Evolutionary conservation across 257 asterid species (phyloP).

Genomic region (Solanum dulcamara): DNA sequence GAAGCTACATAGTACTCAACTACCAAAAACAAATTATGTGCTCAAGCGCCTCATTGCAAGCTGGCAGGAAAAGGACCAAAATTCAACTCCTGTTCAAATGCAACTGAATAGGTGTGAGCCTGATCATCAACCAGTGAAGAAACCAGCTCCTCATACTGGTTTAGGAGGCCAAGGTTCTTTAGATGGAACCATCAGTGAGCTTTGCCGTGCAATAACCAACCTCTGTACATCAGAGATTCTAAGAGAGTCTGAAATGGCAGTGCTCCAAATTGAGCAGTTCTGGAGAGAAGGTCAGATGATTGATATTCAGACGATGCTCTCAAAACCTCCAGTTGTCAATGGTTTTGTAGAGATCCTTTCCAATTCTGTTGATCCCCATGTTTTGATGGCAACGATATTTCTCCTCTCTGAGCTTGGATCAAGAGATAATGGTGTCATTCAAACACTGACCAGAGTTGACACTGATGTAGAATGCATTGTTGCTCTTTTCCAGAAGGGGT

Average conservation of each 20-base stretch:
- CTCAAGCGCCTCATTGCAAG: slow-evolving; percentile 77
- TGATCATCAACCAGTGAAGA: slow-evolving; percentile 5
- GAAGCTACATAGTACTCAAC: slow-evolving; percentile 26
- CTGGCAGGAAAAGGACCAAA: slow-evolving; percentile 45
- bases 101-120: slow-evolving; percentile 7
- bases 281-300: slow-evolving; percentile 25
- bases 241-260: slow-evolving; percentile 54
- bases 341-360: slow-evolving; percentile 66
- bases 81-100: neutral
- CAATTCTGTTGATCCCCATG: slow-evolving; percentile 43
- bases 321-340: slow-evolving; percentile 55
- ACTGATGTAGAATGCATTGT: slow-evolving; percentile 62
- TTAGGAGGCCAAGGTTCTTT: slow-evolving; percentile 38
- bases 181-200: slow-evolving; percentile 38
- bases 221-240: slow-evolving; percentile 62
- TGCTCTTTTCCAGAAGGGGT: slow-evolving; percentile 59
- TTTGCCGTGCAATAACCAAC: slow-evolving; percentile 37
- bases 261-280: slow-evolving; percentile 34
- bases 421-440: slow-evolving; percentile 42
- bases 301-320: slow-evolving; percentile 31
- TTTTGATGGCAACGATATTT: slow-evolving; percentile 36
- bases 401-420: slow-evolving; percentile 56
- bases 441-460: slow-evolving; percentile 60
- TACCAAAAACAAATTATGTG: slow-evolving; percentile 71
- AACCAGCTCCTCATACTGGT: slow-evolving; percentile 33